Base-by-base conservation (phyloP, 306 rosid genomes). In the Gleditsia sinensis region DNA sequence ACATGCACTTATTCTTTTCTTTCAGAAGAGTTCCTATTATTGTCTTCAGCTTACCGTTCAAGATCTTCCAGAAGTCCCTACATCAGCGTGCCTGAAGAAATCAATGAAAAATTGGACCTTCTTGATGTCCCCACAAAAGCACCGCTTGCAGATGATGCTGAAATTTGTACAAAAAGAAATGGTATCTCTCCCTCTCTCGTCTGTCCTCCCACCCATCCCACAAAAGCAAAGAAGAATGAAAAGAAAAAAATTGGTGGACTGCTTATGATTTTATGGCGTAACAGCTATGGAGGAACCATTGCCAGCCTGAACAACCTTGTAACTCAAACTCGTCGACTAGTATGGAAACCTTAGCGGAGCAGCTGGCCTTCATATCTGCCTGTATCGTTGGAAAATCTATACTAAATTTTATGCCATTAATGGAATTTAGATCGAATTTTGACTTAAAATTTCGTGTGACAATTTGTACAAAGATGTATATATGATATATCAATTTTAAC, bases 81-180 rank as follows among this genome's bases (percentile, higher is more conserved):
- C 76, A 40, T 56, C 75, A 9, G 71, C n/a, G n/a, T 45, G 68
- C 50, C 77, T 3, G 78, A 83, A 63, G 89, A 80, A 70, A 72
- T 33, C 7, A 61, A 37, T 9, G 92, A 81, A 36, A 77, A 67
- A 34, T 58, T 90, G 83, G 91, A 90, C 78, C 96, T 92, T 84
- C 96, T 95, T 23, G 87, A 88, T 50, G 93, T 92, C 19, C 96
- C 98, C 6, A 78, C 86, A 25, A 87, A 86, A 79, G 81, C 85
- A 67, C 92, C 90, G 20, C 13, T 50, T 50, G 80, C 81, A 50
- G 58, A 78, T 36, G 86, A 66, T 54, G 83, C 91, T 34, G 79
- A 77, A 75, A 84, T 48, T 56, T 54, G 91, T 60, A 63, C 87
- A 3, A 87, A 90, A 80, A 75, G 59, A 78, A 87, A 84, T 85